Evolutionary conservation across 129 eudicot species (phyloP), one percentile per base, ranked within the genome.

Genomic region (Rutidosis leptorrhynchoides): DNA sequence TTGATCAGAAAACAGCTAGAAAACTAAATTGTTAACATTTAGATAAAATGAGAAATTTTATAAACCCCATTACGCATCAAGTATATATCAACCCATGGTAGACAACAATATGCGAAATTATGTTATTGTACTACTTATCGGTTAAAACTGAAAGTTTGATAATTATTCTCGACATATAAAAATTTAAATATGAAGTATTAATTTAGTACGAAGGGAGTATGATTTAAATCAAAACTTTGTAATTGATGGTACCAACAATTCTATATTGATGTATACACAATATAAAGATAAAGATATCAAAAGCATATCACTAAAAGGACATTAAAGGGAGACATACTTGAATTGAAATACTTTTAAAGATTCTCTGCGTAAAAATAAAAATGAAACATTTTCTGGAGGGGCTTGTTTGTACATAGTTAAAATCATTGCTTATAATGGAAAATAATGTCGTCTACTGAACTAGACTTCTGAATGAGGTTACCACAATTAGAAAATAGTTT

Each of bases 321-420:
- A 35, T 19, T 53, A 64, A 73, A 73, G 71, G 32, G 48, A 73
- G 43, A 64, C 35, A 72, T 49, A 62, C 62, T 32, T 71, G 37
- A 51, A 62, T 53, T 62, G 53, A 62, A 26, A 64, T 37, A 32
- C 77, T 64, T 64, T 73, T 64, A 73, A 63, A 73, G 77, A 73
- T 73, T 73, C 77, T 63, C 64, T 37, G 33, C 32, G n/a, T 25
- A 63, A 53, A 53, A 64, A 17, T 30, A 2, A 26, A 48, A 61
- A 33, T 22, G 6, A 70, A 58, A 14, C 45, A 26, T 28, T 59
- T 20, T 54, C 57, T 5, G 20, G 23, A 62, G 58, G 68, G 68
- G 60, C 46, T 59, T 14, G 60, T 71, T 62, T 49, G 64, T 62
- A n/a, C 53, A 62, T 72, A 35, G 63, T 72, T 53, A 8, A 63